Conservation (phyloP, 805 yeast genomes). For the Saturnispora hagleri region DNA sequence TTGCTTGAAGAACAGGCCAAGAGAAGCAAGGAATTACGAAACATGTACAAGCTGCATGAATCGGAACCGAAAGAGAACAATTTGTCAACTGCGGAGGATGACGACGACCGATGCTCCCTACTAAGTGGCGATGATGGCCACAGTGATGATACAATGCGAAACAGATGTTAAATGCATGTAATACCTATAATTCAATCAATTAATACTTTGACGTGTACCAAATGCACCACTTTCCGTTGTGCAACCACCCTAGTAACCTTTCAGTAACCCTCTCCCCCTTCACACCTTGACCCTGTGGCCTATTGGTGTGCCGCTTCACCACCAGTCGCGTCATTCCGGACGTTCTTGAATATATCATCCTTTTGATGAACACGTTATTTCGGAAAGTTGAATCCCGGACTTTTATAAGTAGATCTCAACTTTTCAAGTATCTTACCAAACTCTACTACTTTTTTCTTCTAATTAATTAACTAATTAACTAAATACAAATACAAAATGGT, state of each 20-base stretch:
- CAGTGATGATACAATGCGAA: constrained; percentile 1
- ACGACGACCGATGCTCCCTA: not conserved
- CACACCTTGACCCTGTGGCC: not conserved
- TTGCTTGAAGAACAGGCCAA: constrained; percentile 30
- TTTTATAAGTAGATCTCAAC: not conserved
- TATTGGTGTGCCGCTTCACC: not conserved
- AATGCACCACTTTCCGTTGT: no score
- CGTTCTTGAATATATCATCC: not conserved
- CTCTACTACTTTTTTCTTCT: not conserved
- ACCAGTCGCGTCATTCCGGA: not conserved
- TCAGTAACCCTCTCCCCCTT: not conserved
- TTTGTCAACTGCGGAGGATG: not conserved
- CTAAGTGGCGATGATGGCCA: constrained; percentile 6
- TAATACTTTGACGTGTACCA: not conserved
- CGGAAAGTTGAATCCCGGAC: constrained; percentile 4
- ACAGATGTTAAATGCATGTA: not conserved
- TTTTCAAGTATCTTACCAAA: not conserved
- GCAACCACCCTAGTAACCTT: no score
- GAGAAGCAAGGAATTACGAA: constrained; percentile 1
- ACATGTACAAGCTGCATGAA: constrained; percentile 1
- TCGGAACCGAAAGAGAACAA: not conserved
- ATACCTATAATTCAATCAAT: not conserved
- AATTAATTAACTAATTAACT: not conserved
- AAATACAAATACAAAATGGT: constrained; percentile 4
- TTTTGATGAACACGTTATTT: not conserved